Base-by-base conservation (phyloP, 2,329 filamentous ascomycete species). In the Fusarium fracticaudum region DNA sequence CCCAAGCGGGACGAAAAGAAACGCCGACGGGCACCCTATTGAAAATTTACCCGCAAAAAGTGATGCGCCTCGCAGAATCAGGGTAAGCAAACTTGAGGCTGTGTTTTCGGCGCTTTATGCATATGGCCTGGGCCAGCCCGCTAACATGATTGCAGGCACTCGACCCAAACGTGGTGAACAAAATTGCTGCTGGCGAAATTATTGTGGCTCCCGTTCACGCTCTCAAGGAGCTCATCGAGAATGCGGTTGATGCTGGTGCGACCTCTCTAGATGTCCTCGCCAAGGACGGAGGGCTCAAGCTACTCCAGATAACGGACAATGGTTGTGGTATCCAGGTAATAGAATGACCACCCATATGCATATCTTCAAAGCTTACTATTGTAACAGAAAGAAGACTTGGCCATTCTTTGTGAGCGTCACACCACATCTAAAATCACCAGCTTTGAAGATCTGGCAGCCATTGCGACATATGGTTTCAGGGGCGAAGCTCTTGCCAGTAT, bases 191-290 rank as follows among this genome's bases (percentile, higher is more conserved):
- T 1, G 96, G 96, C 26, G 96, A 99, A 83, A 99, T 99, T 78
- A 99, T 99, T 69, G 95, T 99, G 55, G 96, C 96, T 5, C 97
- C 96, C 0, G 95, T 98, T 35, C 94, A 99, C 82, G 96, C 97
- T 7, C 84, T 99, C 65, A 99, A 99, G 83, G 96, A 99, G 81
- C 86, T 99, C 57, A 95, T 99, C 18, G 96, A 99, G 82, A 99
- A 99, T 78, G 93, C 96, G 8, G 95, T 99, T 22, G 97, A 99
- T 84, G 96, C 97, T n/a, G 96, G 96, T 10, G 94, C 96, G 7
- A 98, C 96, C 0, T 91, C 92, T 5, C 85, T 99, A 51, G 96
- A 99, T 80, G 92, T 99, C 24, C 82, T 98, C 8, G 93, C 97
- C 77, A 98, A 98, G 82, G 96, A 99, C 53, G 96, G 96, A 15